A percentile compares a stretch with the other conserved stretches of the same genome.
Conservation (phyloP, 352 stramenopile genomes). For the Bremia lactucae region DNA sequence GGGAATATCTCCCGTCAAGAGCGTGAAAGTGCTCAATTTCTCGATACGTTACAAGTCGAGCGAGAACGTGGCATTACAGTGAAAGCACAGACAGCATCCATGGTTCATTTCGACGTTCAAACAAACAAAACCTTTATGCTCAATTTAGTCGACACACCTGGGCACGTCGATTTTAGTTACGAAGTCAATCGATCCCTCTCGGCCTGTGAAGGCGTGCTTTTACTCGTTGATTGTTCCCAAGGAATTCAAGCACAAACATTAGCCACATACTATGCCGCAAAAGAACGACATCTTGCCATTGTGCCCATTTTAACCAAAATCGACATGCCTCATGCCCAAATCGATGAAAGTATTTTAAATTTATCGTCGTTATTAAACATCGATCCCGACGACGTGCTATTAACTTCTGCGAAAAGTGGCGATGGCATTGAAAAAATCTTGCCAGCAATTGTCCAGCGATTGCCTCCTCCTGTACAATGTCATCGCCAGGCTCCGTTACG, state of each 20-base stretch:
- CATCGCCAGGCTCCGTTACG: slow-evolving; percentile 61
- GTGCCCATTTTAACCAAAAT: slow-evolving; percentile 97
- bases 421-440: slow-evolving; percentile 83
- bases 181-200: slow-evolving; percentile 94
- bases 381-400: slow-evolving; percentile 91
- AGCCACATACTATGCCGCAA: slow-evolving; percentile 91
- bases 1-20: slow-evolving; percentile 84
- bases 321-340: slow-evolving; percentile 94
- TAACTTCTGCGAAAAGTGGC: slow-evolving; percentile 92
- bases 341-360: slow-evolving; percentile 79
- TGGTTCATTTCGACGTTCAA: slow-evolving; percentile 81
- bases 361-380: slow-evolving; percentile 75
- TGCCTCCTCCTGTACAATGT: slow-evolving; percentile 56
- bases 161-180: slow-evolving; percentile 98
- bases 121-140: slow-evolving; percentile 85
- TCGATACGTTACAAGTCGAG: slow-evolving; percentile 92
- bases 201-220: slow-evolving; percentile 94
- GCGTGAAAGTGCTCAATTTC: slow-evolving; percentile 71
- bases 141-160: slow-evolving; percentile 95
- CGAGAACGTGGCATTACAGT: slow-evolving; percentile 97
- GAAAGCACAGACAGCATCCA: slow-evolving; percentile 95
- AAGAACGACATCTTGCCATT: slow-evolving; percentile 94
- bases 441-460: slow-evolving; percentile 62
- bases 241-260: slow-evolving; percentile 98
- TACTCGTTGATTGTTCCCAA: slow-evolving; percentile 96